phyloP scores from a whole-genome alignment of 345 rosid genomes.

The Gossypium stocksii region DNA sequence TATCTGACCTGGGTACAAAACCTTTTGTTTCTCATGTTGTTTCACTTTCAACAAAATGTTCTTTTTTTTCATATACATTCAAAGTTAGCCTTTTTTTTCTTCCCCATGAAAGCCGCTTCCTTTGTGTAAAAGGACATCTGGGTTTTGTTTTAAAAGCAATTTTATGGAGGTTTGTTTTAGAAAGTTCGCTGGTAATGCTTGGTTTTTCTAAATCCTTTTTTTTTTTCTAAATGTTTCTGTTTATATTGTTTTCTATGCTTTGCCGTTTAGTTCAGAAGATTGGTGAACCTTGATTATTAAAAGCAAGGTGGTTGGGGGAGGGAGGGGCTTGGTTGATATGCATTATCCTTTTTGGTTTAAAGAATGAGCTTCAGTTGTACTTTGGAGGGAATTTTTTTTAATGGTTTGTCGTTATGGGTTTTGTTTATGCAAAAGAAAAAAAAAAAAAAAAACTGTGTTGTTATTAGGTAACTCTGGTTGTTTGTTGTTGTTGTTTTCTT shows the following conservation, averaged over 20 bases:
- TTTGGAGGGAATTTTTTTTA: not conserved
- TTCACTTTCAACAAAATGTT: not conserved
- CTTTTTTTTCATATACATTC: not conserved
- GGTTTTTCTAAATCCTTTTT: not conserved
- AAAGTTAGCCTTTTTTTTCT: not conserved
- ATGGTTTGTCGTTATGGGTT: conserved; percentile 3
- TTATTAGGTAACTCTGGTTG: not conserved
- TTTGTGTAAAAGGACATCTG: not conserved
- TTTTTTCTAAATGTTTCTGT: not conserved
- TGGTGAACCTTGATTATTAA: not conserved
- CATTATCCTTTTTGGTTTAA: not conserved
- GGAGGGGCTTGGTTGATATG: not conserved
- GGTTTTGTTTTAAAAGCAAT: not conserved
- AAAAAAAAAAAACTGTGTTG: not conserved
- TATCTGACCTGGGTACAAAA: not conserved
- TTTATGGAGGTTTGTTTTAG: conserved; percentile 19
- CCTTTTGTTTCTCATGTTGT: conserved; percentile 1
- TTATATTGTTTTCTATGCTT: conserved; percentile 14
- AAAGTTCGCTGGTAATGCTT: conserved; percentile 21
- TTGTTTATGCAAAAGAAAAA: not conserved
- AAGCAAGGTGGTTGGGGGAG: not conserved
- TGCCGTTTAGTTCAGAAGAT: conserved; percentile 20
- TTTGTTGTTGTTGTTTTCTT: not conserved
- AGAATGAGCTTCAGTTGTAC: not conserved
- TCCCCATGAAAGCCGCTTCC: not conserved